Evolutionary conservation across 2,329 filamentous ascomycete species (phyloP), one percentile per base, ranked within the genome.

Genomic region (Alternaria tenuissima): DNA sequence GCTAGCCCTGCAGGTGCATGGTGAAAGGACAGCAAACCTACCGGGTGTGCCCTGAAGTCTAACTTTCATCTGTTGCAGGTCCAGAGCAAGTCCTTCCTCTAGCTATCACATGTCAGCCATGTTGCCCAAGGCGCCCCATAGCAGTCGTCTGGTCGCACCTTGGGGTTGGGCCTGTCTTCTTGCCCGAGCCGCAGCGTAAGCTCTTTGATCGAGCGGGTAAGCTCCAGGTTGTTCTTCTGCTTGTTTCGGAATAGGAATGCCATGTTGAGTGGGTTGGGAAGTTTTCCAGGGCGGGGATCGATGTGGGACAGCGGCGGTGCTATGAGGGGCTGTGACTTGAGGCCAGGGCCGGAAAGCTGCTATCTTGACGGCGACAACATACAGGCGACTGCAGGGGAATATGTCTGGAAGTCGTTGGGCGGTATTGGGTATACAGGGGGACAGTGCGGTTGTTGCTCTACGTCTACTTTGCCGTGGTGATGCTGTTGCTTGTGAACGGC

Each of bases 11-110:
- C 9, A 38, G 61, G 39, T 7, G 38, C 39, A 9, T 26, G 46
- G 28, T 7, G 16, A 18, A 18, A 48, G 52, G 48, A 30, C 14
- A 47, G 39, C 12, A 42, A 42, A 28, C 44, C 60, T 85, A 96
- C 93, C 93, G 80, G 92, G 92, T 62, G 93, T 97, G 67, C 94
- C 95, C 83, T 98, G 94, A 14, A 99, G 87, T 61, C 95, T 88
- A 65, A 93, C 83, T 80, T 98, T 98, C 90, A 98, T 96, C 78
- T 96, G 92, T 53, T 86, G 86, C 65, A 99, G 86, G 69, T 94
- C 89, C 76, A 93, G 92, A 49, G 92, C 90, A 64, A 96, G 85
- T 75, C 97, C 94, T 76, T 98, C 94, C 72, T 88, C 87, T 63
- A 89, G 86, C 93, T 97, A 71, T 52, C 38, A 48, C 55, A 62